Percentiles rank a stretch among this genome's conserved stretches.
phyloP scores from a whole-genome alignment of 1,139 yeast species.

The Pichia terricola region DNA sequence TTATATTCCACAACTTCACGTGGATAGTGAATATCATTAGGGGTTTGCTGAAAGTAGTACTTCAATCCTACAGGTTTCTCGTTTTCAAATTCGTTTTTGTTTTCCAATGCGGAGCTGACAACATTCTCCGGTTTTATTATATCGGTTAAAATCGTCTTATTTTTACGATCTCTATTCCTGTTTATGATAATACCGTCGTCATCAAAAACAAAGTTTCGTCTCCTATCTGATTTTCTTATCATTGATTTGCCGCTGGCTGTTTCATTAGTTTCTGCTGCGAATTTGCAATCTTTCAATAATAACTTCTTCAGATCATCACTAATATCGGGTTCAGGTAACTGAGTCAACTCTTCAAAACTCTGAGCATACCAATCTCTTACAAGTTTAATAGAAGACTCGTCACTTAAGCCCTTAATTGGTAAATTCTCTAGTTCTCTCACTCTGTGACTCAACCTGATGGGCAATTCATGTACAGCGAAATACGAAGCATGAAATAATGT shows the following conservation, averaged over 20 bases:
- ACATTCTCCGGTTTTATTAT: not conserved
- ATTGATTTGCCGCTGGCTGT: not conserved
- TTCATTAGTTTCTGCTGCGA: not conserved
- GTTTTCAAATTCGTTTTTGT: not conserved
- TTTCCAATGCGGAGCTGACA: not conserved
- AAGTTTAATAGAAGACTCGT: conserved; percentile 65
- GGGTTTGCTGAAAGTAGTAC: conserved; percentile 55
- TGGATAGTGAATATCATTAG: conserved; percentile 39
- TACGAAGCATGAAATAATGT: conserved; percentile 75
- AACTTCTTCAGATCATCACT: conserved; percentile 11
- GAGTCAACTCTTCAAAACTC: conserved; percentile 73
- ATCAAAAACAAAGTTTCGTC: conserved; percentile 18
- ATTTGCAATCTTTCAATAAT: conserved; percentile 7
- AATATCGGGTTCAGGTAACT: conserved; percentile 41
- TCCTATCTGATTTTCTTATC: not conserved
- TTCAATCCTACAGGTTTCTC: conserved; percentile 23
- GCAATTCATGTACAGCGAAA: conserved; percentile 79
- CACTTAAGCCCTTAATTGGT: conserved; percentile 56
- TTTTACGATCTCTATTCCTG: conserved; percentile 1
- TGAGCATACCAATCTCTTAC: conserved; percentile 91
- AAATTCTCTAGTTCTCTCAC: conserved; percentile 77
- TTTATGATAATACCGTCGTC: conserved; percentile 49
- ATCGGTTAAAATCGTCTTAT: not conserved
- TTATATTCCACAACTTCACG: conserved; percentile 68
- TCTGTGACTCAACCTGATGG: conserved; percentile 76